Percentiles rank a stretch among this genome's conserved stretches.
phyloP scores from a whole-genome alignment of 306 rosid species.

The Prinsepia uniflora region DNA sequence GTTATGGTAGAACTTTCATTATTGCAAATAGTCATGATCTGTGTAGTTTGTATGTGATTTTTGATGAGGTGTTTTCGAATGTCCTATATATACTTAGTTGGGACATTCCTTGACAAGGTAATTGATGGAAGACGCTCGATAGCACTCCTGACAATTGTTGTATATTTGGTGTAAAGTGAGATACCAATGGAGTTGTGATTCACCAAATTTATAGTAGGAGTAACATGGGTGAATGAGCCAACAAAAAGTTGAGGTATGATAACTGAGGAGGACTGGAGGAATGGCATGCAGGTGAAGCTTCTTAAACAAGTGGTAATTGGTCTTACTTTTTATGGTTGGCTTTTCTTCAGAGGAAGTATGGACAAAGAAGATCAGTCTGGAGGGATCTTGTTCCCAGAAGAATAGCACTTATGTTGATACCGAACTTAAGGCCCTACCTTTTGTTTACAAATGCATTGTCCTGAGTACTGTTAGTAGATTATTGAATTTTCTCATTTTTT shows the following conservation, averaged over 20 bases:
- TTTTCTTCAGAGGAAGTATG: constrained; percentile 55
- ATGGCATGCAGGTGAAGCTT: constrained; percentile 88
- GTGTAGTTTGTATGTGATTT: not conserved
- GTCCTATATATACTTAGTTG: not conserved
- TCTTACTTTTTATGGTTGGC: not conserved
- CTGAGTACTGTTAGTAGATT: too few relatives aligned
- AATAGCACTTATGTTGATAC: constrained; percentile 9
- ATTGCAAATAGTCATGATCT: not conserved
- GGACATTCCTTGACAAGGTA: constrained; percentile 40
- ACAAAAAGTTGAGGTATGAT: too few relatives aligned
- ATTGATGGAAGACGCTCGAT: constrained; percentile 90
- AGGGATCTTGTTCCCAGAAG: constrained; percentile 62
- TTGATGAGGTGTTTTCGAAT: not conserved
- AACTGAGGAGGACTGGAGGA: constrained; percentile 77
- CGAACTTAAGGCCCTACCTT: too few relatives aligned
- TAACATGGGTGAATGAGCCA: too few relatives aligned
- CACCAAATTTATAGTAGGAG: too few relatives aligned
- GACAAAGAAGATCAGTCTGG: constrained; percentile 63
- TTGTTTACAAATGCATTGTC: too few relatives aligned
- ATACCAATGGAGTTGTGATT: too few relatives aligned
- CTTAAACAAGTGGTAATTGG: constrained; percentile 60
- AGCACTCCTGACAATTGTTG: too few relatives aligned
- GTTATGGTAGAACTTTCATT: not conserved
- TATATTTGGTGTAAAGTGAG: too few relatives aligned
- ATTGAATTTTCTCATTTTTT: not conserved